Percentiles rank a stretch among this genome's conserved stretches.
Evolutionary conservation across 179 eudicot genomes (phyloP).

Genomic region (Amaranthus tricolor): DNA sequence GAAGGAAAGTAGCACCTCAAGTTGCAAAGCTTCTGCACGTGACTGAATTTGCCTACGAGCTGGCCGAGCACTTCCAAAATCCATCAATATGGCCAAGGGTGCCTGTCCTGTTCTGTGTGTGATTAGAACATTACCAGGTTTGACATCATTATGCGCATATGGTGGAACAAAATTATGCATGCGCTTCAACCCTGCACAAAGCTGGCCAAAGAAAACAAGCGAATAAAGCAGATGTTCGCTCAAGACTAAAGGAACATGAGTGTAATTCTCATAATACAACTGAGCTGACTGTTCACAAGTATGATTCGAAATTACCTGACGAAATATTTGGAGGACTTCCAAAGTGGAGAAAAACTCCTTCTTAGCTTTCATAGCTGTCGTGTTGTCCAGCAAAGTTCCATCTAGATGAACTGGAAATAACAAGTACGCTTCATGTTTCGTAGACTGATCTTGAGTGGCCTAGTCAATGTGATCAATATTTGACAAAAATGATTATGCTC

Average conservation of each 20-base stretch:
- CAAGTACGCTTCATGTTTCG: slow-evolving; percentile 93
- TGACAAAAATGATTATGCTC: not conserved
- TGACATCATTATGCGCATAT: slow-evolving; percentile 95
- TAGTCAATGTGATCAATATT: slow-evolving; percentile 10
- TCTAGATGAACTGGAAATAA: slow-evolving; percentile 94
- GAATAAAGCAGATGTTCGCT: not conserved
- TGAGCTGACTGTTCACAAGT: not conserved
- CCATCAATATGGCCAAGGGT: slow-evolving; percentile 86
- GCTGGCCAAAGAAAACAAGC: slow-evolving; percentile 32
- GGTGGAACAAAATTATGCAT: slow-evolving; percentile 92
- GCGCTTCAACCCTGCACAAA: slow-evolving; percentile 92
- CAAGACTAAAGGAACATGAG: not conserved
- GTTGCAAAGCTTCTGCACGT: slow-evolving; percentile 85
- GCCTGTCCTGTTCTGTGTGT: slow-evolving; percentile 78
- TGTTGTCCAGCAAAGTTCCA: slow-evolving; percentile 80
- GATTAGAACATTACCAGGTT: slow-evolving; percentile 87
- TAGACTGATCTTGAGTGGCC: slow-evolving; percentile 65
- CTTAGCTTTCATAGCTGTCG: slow-evolving; percentile 65
- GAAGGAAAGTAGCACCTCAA: slow-evolving; percentile 52
- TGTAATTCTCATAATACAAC: slow-evolving; percentile 3
- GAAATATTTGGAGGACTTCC: slow-evolving; percentile 86
- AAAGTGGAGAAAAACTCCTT: slow-evolving; percentile 78
- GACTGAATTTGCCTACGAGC: slow-evolving; percentile 85
- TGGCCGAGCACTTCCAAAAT: slow-evolving; percentile 96
- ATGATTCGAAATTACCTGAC: slow-evolving; percentile 57